phyloP scores from a whole-genome alignment of 2,329 filamentous ascomycete genomes.

The Fusarium sp. region DNA sequence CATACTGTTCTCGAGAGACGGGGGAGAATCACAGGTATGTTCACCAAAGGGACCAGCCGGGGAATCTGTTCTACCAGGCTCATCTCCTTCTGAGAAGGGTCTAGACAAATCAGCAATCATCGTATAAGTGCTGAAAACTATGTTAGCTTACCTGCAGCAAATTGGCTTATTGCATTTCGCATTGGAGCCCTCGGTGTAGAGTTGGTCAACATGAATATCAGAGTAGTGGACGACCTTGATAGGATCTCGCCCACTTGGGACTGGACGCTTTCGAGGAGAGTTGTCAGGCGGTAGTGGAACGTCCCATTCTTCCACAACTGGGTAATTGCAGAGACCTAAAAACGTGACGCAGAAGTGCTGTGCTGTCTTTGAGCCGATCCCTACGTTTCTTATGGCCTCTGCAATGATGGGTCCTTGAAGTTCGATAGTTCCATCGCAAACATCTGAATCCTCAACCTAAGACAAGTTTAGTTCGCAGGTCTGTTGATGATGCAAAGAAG shows the following conservation, averaged over 20 bases:
- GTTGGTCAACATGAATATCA: slow-evolving; percentile 72
- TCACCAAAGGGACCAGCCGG: slow-evolving; percentile 69
- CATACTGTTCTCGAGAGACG: slow-evolving; percentile 69
- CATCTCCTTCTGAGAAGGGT: slow-evolving; percentile 63
- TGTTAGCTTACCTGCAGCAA: slow-evolving; percentile 65
- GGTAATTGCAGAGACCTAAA: slow-evolving; percentile 68
- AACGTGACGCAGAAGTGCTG: slow-evolving; percentile 67
- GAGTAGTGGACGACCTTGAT: slow-evolving; percentile 72
- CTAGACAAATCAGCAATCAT: slow-evolving; percentile 45
- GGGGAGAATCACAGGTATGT: slow-evolving; percentile 67
- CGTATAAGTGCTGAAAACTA: no score
- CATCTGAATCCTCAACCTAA: slow-evolving; percentile 67
- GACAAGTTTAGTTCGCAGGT: slow-evolving; percentile 2
- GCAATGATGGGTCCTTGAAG: slow-evolving; percentile 69
- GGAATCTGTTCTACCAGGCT: slow-evolving; percentile 62
- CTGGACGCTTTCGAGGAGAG: slow-evolving; percentile 55
- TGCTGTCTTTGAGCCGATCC: slow-evolving; percentile 64
- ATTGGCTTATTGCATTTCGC: slow-evolving; percentile 71
- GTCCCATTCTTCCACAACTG: slow-evolving; percentile 59
- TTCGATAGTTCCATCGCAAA: slow-evolving; percentile 67
- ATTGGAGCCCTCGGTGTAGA: slow-evolving; percentile 68
- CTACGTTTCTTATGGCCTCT: slow-evolving; percentile 63
- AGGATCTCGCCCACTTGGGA: slow-evolving; percentile 62
- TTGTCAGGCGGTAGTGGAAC: slow-evolving; percentile 62
- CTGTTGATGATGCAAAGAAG: no score